Evolutionary conservation across 257 asterid genomes (phyloP), one percentile per base, ranked within the genome.

Genomic region (Capsicum baccatum): DNA sequence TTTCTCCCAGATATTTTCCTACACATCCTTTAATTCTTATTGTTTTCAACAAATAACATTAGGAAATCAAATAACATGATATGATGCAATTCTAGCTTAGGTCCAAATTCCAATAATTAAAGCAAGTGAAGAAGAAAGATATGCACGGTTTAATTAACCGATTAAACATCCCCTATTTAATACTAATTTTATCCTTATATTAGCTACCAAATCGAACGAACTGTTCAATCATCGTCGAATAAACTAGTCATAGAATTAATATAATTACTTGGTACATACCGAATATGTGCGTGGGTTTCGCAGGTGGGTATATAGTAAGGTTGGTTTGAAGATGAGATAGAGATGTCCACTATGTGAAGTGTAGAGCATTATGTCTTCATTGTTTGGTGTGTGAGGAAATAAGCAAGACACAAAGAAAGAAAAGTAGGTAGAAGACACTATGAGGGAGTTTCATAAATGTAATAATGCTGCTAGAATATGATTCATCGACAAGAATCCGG

Each of bases 401-500:
- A 84, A 83, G 73, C 59, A 62, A 19, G 15, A 47, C 76, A 42
- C 0, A 81, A 14, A 59, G 62, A 12, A 82, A 79, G 81, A 59
- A 84, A 86, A 84, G 92, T 89, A 81, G 93, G 89, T 87, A 86
- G 80, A 89, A 89, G 90, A 91, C 91, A 87, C 56, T 79, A 74
- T 8, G 84, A 80, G 83, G 73, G 85, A 83, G 88, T 84, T 85
- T 86, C 83, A 86, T 58, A 88, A 89, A 66, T 71, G 48, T 69
- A 68, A 86, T 87, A 87, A 87, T 90, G 92, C 93, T 86, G 89
- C 87, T 87, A 83, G 90, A 85, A 87, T 88, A 86, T 83, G 90
- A 88, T 87, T 85, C 92, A 87, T 85, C 86, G 79, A 84, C 85
- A 88, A 88, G 89, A 91, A 91, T 91, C 81, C 85, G 64, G 83